phyloP scores from a whole-genome alignment of 2,329 filamentous ascomycete species.

The Microdochium bolleyi region DNA sequence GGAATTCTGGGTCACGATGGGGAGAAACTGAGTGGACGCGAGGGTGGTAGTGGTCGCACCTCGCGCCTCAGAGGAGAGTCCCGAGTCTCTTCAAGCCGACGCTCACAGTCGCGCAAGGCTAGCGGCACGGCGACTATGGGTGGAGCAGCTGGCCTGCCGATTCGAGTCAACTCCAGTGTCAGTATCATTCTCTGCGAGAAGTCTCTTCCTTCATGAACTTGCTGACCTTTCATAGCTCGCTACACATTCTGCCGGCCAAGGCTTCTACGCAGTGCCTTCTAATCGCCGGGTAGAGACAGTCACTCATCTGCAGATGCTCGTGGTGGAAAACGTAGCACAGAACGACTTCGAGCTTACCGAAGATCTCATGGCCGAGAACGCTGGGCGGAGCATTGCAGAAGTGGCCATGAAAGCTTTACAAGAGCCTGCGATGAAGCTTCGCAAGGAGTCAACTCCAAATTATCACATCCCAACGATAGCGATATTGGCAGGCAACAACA shows the following conservation, averaged over 20 bases:
- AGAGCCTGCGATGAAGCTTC: conserved; percentile 52
- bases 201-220: conserved; percentile 8
- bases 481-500: conserved; percentile 92
- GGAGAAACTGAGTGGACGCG: conserved; percentile 39
- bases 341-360: conserved; percentile 81
- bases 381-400: conserved; percentile 81
- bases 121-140: conserved; percentile 24
- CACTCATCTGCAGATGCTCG: conserved; percentile 77
- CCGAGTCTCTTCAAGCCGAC: conserved; percentile 37
- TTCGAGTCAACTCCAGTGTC: conserved; percentile 40
- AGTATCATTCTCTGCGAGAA: conserved; percentile 11
- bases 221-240: conserved; percentile 19
- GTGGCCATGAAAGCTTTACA: conserved; percentile 64
- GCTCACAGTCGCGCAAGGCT: conserved; percentile 51
- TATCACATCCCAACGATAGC: conserved; percentile 41
- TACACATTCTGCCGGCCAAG: conserved; percentile 17
- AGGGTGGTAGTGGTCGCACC: conserved; percentile 38
- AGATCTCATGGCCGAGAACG: conserved; percentile 87
- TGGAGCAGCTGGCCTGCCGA: conserved; percentile 26
- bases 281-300: conserved; percentile 54
- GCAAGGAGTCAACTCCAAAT: conserved; percentile 24
- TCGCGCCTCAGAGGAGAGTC: conserved; percentile 43
- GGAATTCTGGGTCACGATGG: conserved; percentile 30
- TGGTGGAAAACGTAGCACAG: conserved; percentile 84
- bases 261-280: conserved; percentile 46